A percentile compares a stretch with the other conserved stretches of the same genome.
Conservation (phyloP, 495 filamentous ascomycete genomes). For the Aspergillus baeticus region DNA sequence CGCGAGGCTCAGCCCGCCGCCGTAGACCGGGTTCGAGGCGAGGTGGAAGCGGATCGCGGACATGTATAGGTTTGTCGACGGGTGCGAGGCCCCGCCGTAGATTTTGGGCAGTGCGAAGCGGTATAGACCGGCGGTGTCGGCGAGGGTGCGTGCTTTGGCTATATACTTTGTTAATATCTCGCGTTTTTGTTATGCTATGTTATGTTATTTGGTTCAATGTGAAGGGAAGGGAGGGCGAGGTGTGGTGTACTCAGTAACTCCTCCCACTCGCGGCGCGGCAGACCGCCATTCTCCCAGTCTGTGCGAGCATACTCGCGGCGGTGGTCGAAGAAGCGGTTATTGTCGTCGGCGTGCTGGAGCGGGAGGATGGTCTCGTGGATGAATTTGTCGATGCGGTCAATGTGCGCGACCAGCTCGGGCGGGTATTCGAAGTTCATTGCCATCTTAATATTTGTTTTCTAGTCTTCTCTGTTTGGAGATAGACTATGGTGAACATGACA, state of each 20-base stretch:
- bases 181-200: too few relatives aligned
- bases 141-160: slow-evolving; percentile 39
- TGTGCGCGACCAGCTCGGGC: slow-evolving; percentile 40
- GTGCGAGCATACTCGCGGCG: slow-evolving; percentile 57
- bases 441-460: too few relatives aligned
- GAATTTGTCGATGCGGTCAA: slow-evolving; percentile 51
- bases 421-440: slow-evolving; percentile 58
- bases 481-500: too few relatives aligned
- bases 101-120: slow-evolving; percentile 52
- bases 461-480: too few relatives aligned
- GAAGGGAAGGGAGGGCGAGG: not conserved
- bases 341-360: slow-evolving; percentile 49
- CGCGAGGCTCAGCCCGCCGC: slow-evolving; percentile 52
- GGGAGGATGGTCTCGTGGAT: slow-evolving; percentile 52
- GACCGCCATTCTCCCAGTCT: slow-evolving; percentile 51
- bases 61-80: slow-evolving; percentile 57
- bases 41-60: slow-evolving; percentile 57
- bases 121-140: slow-evolving; percentile 56
- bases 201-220: too few relatives aligned
- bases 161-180: too few relatives aligned
- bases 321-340: slow-evolving; percentile 62
- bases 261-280: slow-evolving; percentile 57
- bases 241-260: slow-evolving; percentile 32
- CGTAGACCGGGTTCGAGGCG: slow-evolving; percentile 42
- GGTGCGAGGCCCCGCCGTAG: slow-evolving; percentile 51